Conservation (phyloP, 1,284 basidiomycete species). For the Vanrija sp. region DNA sequence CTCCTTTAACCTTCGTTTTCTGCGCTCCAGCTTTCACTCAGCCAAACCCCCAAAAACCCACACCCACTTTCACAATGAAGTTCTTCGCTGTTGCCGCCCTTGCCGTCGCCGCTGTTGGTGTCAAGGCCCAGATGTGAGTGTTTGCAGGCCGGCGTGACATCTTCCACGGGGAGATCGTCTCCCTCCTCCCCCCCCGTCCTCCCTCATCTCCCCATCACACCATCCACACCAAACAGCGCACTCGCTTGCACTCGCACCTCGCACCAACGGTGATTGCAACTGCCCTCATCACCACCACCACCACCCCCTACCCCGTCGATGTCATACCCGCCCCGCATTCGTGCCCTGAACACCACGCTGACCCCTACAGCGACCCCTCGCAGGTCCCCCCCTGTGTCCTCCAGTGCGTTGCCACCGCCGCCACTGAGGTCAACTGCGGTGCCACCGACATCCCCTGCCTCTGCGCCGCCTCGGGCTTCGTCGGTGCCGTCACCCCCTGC, state of each 20-base stretch:
- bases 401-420: conserved; percentile 24
- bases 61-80: conserved; percentile 6
- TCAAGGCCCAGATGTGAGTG: conserved; percentile 1
- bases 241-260: neutral
- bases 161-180: too few species aligned
- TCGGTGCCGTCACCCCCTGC: conserved; percentile 32
- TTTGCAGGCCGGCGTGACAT: neutral
- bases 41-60: neutral
- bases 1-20: conserved; percentile 44
- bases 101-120: neutral
- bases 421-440: conserved; percentile 20
- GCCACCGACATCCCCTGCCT: conserved; percentile 37
- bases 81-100: neutral
- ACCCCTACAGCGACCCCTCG: neutral
- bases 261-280: too few species aligned
- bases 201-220: conserved; percentile 1
- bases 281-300: neutral
- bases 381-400: conserved; percentile 27
- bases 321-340: neutral
- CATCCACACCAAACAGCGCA: too few species aligned
- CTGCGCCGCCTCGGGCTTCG: conserved; percentile 37
- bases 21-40: conserved; percentile 12
- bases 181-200: neutral
- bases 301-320: neutral
- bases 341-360: neutral